Evolutionary conservation across 164 flowering plant species (phyloP).

Genomic region (Paratinospora sagittata): DNA sequence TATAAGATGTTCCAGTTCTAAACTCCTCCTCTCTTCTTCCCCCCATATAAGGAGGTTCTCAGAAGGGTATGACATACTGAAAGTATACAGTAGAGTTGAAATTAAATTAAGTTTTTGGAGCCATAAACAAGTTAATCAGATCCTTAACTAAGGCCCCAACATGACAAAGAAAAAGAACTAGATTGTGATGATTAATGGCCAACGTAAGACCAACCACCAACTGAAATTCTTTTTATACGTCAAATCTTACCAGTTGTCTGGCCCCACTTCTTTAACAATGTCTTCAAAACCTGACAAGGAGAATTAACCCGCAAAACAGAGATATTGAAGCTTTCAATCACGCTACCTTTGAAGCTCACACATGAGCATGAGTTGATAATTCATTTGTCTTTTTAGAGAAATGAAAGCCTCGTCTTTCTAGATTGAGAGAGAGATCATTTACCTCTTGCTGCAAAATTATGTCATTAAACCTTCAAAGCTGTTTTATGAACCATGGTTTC

Average conservation of each 20-base stretch:
- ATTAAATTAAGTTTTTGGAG: not conserved
- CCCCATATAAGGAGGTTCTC: not conserved
- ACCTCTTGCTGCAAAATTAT: not conserved
- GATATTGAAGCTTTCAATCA: not conserved
- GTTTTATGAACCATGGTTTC: conserved; percentile 97
- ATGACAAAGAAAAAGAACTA: not conserved
- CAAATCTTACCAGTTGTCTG: not conserved
- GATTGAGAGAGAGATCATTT: not conserved
- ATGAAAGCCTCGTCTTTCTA: too few species aligned
- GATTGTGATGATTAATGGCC: not conserved
- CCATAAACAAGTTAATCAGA: not conserved
- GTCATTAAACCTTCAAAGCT: conserved; percentile 11
- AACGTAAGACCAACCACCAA: not conserved
- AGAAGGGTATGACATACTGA: not conserved
- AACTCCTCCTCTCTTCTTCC: too few species aligned
- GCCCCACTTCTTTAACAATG: not conserved
- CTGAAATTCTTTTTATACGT: not conserved
- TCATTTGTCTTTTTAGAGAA: too few species aligned
- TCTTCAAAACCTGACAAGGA: not conserved
- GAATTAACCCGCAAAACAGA: not conserved
- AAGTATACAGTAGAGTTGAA: not conserved
- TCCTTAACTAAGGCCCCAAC: not conserved
- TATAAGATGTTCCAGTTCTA: not conserved
- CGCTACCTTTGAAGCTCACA: not conserved
- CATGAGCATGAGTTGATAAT: not conserved